Conservation (phyloP, 108 stramenopile genomes). For the Conticribra weissflogii region DNA sequence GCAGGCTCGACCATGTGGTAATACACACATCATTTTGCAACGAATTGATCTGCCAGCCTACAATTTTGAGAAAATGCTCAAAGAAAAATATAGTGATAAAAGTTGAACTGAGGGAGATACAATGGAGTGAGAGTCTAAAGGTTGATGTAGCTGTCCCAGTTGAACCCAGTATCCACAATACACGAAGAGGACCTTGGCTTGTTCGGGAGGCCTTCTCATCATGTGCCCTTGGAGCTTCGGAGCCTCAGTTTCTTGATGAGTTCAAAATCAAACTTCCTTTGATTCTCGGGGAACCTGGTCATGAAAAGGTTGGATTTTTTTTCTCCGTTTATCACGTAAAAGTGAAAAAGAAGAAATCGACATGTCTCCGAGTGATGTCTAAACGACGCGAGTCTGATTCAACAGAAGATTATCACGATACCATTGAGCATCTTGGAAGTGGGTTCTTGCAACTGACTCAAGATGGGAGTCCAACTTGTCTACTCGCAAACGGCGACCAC, state of each 20-base stretch:
- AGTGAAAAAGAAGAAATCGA: constrained; percentile 52
- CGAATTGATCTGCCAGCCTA: constrained; percentile 80
- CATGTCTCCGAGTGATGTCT: constrained; percentile 19
- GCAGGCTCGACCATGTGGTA: constrained; percentile 58
- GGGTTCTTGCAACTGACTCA: constrained; percentile 70
- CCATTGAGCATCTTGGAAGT: constrained; percentile 64
- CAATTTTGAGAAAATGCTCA: constrained; percentile 66
- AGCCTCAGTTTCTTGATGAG: constrained; percentile 81
- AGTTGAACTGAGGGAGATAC: constrained; percentile 73
- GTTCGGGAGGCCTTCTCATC: constrained; percentile 73
- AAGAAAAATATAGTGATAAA: constrained; percentile 81
- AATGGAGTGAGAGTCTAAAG: constrained; percentile 61
- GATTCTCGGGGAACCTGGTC: constrained; percentile 38
- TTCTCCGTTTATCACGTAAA: constrained; percentile 75
- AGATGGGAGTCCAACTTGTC: constrained; percentile 37
- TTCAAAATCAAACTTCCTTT: constrained; percentile 87
- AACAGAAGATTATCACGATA: constrained; percentile 34
- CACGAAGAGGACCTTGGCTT: constrained; percentile 77
- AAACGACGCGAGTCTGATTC: constrained; percentile 2
- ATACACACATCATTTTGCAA: constrained; percentile 82
- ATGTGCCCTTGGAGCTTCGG: constrained; percentile 59
- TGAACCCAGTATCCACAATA: constrained; percentile 70
- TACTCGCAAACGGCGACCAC: constrained; percentile 76
- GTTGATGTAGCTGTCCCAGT: constrained; percentile 63
- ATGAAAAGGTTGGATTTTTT: constrained; percentile 43